A percentile compares a stretch with the other conserved stretches of the same genome.
Evolutionary conservation across 495 filamentous ascomycete species (phyloP).

Genomic region (Platismatia glauca): DNA sequence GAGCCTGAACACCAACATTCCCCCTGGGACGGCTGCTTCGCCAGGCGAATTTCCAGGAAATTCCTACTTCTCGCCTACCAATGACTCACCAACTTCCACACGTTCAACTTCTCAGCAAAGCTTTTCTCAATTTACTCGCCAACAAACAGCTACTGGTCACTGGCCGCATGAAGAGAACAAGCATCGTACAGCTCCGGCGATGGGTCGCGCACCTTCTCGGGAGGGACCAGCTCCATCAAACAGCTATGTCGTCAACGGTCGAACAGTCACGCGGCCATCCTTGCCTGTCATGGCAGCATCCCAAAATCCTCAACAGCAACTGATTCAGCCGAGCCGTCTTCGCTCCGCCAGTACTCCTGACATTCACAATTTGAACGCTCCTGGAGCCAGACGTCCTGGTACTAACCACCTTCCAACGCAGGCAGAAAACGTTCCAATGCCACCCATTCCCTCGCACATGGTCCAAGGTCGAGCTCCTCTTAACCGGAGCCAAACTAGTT

Average conservation of each 20-base stretch:
- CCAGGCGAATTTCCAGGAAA: conserved; percentile 47
- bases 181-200: conserved; percentile 79
- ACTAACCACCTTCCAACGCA: conserved; percentile 56
- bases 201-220: conserved; percentile 67
- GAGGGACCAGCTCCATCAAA: conserved; percentile 58
- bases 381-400: conserved; percentile 40
- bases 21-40: conserved; percentile 36
- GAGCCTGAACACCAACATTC: conserved; percentile 62
- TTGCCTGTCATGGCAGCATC: conserved; percentile 61
- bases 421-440: conserved; percentile 56
- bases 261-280: conserved; percentile 67
- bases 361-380: conserved; percentile 45
- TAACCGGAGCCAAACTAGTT: conserved; percentile 60
- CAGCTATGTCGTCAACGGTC: conserved; percentile 54
- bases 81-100: conserved; percentile 74
- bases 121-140: conserved; percentile 69
- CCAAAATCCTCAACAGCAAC: conserved; percentile 45
- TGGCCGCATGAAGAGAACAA: conserved; percentile 61
- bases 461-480: conserved; percentile 50
- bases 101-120: conserved; percentile 69
- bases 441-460: conserved; percentile 53
- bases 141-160: conserved; percentile 49
- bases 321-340: conserved; percentile 44
- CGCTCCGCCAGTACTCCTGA: conserved; percentile 65
- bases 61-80: conserved; percentile 87